Evolutionary conservation across 257 asterid genomes (phyloP).

Genomic region (Penstemon newberryi): DNA sequence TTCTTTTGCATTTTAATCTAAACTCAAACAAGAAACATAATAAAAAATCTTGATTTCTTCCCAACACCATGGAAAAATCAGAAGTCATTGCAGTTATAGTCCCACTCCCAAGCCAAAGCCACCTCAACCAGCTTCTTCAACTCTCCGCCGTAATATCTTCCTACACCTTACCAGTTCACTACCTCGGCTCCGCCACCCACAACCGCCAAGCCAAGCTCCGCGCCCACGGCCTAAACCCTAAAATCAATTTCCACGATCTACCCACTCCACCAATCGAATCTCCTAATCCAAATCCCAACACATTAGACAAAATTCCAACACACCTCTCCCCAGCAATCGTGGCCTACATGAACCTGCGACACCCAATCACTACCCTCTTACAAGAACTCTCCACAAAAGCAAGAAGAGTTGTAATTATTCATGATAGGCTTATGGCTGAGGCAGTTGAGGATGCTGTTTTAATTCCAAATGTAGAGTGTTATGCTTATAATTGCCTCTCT

Average conservation of each 20-base stretch:
- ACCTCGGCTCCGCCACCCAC: slow-evolving; percentile 37
- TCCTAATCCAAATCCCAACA: slow-evolving; percentile 28
- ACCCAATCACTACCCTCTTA: slow-evolving; percentile 28
- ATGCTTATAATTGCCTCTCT: slow-evolving; percentile 41
- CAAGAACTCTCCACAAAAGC: not conserved
- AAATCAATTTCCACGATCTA: slow-evolving; percentile 40
- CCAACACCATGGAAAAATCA: not conserved
- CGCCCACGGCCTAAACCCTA: slow-evolving; percentile 32
- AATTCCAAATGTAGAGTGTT: slow-evolving; percentile 36
- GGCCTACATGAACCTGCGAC: slow-evolving; percentile 35
- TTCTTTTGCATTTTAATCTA: too few species aligned
- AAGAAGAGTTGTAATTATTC: slow-evolving; percentile 37
- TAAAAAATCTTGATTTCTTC: too few species aligned
- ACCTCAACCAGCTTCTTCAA: slow-evolving; percentile 42
- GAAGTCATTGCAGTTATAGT: slow-evolving; percentile 26
- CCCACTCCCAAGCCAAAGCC: slow-evolving; percentile 44
- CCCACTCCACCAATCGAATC: slow-evolving; percentile 27
- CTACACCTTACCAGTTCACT: slow-evolving; percentile 35
- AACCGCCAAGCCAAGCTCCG: slow-evolving; percentile 47
- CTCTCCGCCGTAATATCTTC: slow-evolving; percentile 39
- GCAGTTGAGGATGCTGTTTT: slow-evolving; percentile 31
- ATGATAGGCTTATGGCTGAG: slow-evolving; percentile 39
- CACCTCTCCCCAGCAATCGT: slow-evolving; percentile 46
- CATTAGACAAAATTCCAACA: slow-evolving; percentile 30
- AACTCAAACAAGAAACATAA: too few species aligned